Evolutionary conservation across 805 yeast species (phyloP), one percentile per base, ranked within the genome.

Genomic region (Priceomyces melissophilus): DNA sequence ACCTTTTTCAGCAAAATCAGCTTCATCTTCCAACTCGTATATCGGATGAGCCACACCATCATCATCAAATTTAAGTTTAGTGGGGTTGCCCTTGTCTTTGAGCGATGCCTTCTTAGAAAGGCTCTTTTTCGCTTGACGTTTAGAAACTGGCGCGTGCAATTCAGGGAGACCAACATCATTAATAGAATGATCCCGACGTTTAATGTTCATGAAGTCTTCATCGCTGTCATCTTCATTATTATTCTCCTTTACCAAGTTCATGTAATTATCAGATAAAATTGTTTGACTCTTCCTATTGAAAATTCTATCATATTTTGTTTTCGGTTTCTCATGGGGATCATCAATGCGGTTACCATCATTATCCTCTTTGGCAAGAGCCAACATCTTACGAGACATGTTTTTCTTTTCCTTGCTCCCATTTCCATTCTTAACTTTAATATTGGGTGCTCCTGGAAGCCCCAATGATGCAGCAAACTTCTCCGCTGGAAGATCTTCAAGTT

Each of bases 381-480:
- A 53, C 47, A 90, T 64, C 49, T 81, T 81, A 54, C 96, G 77
- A 1, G 96, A 82, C 17, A 82, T 79, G 59, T 91, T 91, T 63
- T 91, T 91, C 67, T 78, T 66, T 50, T 81, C 88, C 55, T 87
- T 87, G 17, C 74, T 67, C 11, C 81, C 84, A 32, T 40, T 32
- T 9, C 71, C 69, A 14, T 76, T 76, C 48, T 71, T 65, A 42
- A 91, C 75, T 58, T 87, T 89, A 53, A 93, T 84, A 53, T 86
- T 83, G 32, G 99, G 99, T 3, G 96, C 96, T 40, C 97, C 96
- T 1, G 98, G 96, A 32, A 93, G 73, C 8, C 99, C 99, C 36
- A 90, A 63, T 3, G 96, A 85, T 44, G 78, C 78, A 4, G 99
- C 98, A 62, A 71, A 89, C 41, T 78, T 86, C 48, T 91, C 96